phyloP scores from a whole-genome alignment of 768 basidiomycete species.

The Fibroporia radiculosa region DNA sequence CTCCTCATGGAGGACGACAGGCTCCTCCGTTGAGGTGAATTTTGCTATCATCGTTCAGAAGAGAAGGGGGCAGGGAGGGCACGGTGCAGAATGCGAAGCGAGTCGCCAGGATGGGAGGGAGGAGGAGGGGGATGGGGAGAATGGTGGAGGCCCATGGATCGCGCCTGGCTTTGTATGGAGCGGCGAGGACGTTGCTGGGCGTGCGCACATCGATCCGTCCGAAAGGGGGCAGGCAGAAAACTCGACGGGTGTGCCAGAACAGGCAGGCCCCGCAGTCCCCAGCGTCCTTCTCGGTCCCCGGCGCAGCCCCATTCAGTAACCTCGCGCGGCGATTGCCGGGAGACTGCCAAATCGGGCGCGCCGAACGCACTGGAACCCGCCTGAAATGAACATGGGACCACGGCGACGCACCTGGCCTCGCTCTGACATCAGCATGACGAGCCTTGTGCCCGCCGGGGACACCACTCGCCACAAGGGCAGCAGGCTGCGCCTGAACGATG shows the following conservation, averaged over 20 bases:
- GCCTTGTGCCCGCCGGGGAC: background rate
- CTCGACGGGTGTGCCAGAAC: conserved; percentile 1
- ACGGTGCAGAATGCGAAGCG: background rate
- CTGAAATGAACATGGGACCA: background rate
- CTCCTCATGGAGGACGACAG: conserved; percentile 39
- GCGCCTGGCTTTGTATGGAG: background rate
- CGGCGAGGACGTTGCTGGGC: background rate
- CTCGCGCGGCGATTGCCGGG: background rate
- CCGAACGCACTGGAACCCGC: background rate
- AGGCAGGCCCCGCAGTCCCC: conserved; percentile 1
- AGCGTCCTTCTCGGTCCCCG: background rate
- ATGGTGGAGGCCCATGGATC: background rate
- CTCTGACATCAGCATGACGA: conserved; percentile 2
- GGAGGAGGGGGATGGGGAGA: background rate
- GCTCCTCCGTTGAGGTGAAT: conserved; percentile 15
- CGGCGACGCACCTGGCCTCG: background rate
- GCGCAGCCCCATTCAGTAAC: background rate
- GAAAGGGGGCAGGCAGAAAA: conserved; percentile 1
- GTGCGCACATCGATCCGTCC: conserved; percentile 1
- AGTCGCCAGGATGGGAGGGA: background rate
- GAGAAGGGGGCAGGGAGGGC: background rate
- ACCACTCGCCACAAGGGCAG: background rate
- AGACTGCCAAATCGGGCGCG: background rate
- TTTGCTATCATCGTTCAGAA: conserved; percentile 18
- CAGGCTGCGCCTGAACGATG: background rate